Evolutionary conservation across 1,139 yeast genomes (phyloP).

Genomic region (Geotrichum bryndzae): DNA sequence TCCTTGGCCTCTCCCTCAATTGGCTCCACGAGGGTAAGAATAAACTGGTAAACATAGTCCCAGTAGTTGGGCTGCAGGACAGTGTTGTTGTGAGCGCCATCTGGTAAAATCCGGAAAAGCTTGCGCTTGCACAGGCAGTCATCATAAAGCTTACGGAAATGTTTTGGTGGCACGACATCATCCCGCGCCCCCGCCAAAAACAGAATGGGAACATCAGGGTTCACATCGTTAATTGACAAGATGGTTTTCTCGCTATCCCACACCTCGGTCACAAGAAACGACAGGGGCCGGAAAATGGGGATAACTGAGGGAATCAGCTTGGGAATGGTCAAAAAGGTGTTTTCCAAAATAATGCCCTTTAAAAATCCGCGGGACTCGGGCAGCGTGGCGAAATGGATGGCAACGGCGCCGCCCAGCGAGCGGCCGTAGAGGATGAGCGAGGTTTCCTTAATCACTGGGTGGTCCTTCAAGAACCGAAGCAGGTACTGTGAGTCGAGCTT

Average conservation of each 20-base stretch:
- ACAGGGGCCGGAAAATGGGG: conserved; percentile 36
- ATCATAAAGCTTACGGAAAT: conserved; percentile 60
- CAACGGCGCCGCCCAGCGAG: conserved; percentile 93
- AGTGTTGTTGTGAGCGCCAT: conserved; percentile 76
- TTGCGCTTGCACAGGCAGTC: conserved; percentile 27
- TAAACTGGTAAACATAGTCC: conserved; percentile 57
- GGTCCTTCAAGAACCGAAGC: conserved; percentile 50
- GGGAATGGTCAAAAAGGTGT: conserved; percentile 73
- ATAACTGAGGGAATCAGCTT: conserved; percentile 61
- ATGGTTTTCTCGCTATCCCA: conserved; percentile 79
- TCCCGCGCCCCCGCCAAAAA: conserved; percentile 71
- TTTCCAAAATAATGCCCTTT: conserved; percentile 69
- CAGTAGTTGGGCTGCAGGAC: conserved; percentile 68
- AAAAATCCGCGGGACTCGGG: conserved; percentile 40
- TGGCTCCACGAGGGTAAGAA: conserved; percentile 39
- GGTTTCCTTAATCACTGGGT: conserved; percentile 48
- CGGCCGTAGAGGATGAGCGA: conserved; percentile 74
- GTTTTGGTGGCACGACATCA: conserved; percentile 87
- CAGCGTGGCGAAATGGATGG: conserved; percentile 67
- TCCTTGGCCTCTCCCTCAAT: conserved; percentile 23
- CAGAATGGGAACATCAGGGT: conserved; percentile 55
- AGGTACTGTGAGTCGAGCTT: conserved; percentile 78
- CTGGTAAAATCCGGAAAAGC: conserved; percentile 46
- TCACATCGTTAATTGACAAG: conserved; percentile 36
- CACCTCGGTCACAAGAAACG: conserved; percentile 63